Percentiles rank a stretch among this genome's conserved stretches.
Evolutionary conservation across 1,284 basidiomycete species (phyloP).

Genomic region (Cerioporus squamosus): DNA sequence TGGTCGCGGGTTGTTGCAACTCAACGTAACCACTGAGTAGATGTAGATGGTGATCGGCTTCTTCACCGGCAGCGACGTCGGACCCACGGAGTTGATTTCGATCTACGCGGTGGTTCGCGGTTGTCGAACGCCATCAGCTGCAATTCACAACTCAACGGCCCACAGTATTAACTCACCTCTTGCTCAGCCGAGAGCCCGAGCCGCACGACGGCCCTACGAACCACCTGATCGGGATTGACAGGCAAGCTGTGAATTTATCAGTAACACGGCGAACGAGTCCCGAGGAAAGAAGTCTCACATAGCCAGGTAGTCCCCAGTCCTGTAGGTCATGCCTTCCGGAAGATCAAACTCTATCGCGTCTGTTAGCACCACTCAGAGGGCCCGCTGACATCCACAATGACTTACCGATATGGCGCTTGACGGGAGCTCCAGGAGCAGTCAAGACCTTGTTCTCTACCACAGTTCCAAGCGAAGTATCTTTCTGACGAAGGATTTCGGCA

Average conservation of each 20-base stretch:
- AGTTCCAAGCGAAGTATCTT: slow-evolving; percentile 43
- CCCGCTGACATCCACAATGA: neutral
- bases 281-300: slow-evolving; percentile 36
- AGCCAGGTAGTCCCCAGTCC: slow-evolving; percentile 51
- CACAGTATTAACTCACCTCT: slow-evolving; percentile 36
- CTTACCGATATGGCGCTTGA: slow-evolving; percentile 45
- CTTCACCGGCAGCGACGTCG: slow-evolving; percentile 47
- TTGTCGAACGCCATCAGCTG: neutral
- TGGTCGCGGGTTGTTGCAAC: slow-evolving; percentile 49
- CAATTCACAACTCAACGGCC: neutral
- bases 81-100: slow-evolving; percentile 40
- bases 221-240: slow-evolving; percentile 44
- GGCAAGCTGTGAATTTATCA: slow-evolving; percentile 39
- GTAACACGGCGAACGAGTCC: neutral
- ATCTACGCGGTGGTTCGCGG: slow-evolving; percentile 41
- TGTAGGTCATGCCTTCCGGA: slow-evolving; percentile 42
- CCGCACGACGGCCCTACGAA: slow-evolving; percentile 44
- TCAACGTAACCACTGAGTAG: slow-evolving; percentile 53
- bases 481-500: slow-evolving; percentile 44
- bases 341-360: slow-evolving; percentile 39
- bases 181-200: slow-evolving; percentile 48
- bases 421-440: slow-evolving; percentile 42
- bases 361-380: neutral
- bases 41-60: slow-evolving; percentile 40
- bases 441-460: slow-evolving; percentile 47